These are phyloP conservation scores for Solanum commersonii DNA, from an alignment of 257 asterid genomes.

Conservation along the genomic window DNA sequence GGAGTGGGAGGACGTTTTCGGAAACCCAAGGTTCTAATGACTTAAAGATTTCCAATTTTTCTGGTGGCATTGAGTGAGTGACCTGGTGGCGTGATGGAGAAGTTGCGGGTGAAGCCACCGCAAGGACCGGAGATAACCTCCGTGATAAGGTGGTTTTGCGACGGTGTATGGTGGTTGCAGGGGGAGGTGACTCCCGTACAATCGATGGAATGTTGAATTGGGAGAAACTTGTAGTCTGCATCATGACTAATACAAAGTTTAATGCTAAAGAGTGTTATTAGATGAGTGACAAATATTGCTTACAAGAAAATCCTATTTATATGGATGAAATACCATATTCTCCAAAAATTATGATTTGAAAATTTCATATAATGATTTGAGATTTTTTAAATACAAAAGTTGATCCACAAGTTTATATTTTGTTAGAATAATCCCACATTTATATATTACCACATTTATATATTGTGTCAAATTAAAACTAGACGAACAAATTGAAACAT, in stretches of 20 bases:
- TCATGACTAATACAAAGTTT: neutral
- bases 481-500: no score
- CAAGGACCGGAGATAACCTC: neutral
- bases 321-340: neutral
- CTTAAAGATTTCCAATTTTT: conserved; percentile 17
- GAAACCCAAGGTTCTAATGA: conserved; percentile 33
- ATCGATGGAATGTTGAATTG: neutral
- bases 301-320: neutral
- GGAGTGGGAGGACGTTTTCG: conserved; percentile 2
- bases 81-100: neutral
- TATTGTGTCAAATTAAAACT: neutral
- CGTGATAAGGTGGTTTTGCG: neutral
- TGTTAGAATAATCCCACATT: no score
- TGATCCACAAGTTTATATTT: no score
- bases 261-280: no score
- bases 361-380: no score
- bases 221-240: neutral
- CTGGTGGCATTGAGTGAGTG: conserved; percentile 15
- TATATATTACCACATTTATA: no score
- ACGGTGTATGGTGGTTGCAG: neutral
- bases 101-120: neutral
- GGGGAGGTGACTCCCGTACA: neutral
- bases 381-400: no score
- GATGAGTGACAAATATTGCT: neutral
- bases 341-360: no score